Conservation (phyloP, 1,284 basidiomycete genomes). For the Ustilago nuda region DNA sequence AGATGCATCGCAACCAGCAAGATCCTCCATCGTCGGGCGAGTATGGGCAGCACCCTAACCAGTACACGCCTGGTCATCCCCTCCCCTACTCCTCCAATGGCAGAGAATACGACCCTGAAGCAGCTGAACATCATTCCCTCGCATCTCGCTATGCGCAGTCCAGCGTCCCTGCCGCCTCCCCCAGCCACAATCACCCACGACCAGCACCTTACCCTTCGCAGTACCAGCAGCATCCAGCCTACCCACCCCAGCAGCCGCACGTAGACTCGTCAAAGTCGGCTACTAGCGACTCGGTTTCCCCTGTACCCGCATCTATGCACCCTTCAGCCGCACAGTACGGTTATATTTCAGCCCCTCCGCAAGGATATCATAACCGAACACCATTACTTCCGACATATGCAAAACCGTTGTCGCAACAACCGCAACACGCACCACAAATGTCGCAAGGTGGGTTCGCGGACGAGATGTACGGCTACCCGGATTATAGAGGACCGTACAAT, state of each 20-base stretch:
- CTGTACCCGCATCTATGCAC: conserved; percentile 4
- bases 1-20: conserved; percentile 17
- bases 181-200: conserved; percentile 8
- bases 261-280: not conserved
- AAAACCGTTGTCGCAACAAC: conserved; percentile 25
- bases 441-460: not conserved
- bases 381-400: conserved; percentile 38
- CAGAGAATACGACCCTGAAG: conserved; percentile 9
- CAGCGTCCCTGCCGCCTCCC: conserved; percentile 12
- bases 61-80: not conserved
- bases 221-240: conserved; percentile 18
- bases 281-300: not conserved
- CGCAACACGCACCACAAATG: conserved; percentile 7
- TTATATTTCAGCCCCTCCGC: conserved; percentile 20
- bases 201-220: conserved; percentile 3
- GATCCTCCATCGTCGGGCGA: conserved; percentile 1
- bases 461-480: conserved; percentile 12
- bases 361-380: conserved; percentile 17
- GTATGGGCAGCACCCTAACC: not conserved
- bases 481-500: conserved; percentile 35
- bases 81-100: not conserved
- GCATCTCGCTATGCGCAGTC: conserved; percentile 19
- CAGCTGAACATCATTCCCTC: not conserved
- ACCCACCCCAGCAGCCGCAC: not conserved
- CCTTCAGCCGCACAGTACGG: conserved; percentile 24